Evolutionary conservation across 148 eudicot species (phyloP).

Genomic region (Cornus florida): DNA sequence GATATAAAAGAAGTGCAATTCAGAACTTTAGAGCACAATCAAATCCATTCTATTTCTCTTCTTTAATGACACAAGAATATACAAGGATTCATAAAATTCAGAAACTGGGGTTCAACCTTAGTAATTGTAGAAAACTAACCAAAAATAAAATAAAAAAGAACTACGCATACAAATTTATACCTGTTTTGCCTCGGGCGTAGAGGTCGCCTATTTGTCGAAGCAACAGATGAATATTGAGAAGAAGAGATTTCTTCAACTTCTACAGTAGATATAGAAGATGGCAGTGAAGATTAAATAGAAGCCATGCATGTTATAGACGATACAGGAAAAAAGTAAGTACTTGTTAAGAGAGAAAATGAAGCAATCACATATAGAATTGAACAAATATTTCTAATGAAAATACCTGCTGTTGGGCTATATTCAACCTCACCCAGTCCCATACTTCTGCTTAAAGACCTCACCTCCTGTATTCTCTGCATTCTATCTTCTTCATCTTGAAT

Average conservation of each 20-base stretch:
- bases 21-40: not conserved
- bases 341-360: not conserved
- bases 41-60: not conserved
- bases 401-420: conserved; percentile 56
- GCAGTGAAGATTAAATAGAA: conserved; percentile 8
- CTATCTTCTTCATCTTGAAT: conserved; percentile 82
- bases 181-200: conserved; percentile 62
- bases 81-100: not conserved
- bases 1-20: not conserved
- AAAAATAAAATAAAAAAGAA: not conserved
- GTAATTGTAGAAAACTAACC: not conserved
- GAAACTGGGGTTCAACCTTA: not conserved
- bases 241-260: conserved; percentile 61
- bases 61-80: not conserved
- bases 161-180: conserved; percentile 27
- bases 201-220: conserved; percentile 46
- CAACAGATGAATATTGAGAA: conserved; percentile 39
- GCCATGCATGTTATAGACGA: not conserved
- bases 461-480: conserved; percentile 48
- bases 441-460: conserved; percentile 43
- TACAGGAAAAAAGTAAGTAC: not conserved
- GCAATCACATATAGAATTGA: not conserved
- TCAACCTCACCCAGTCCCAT: conserved; percentile 44
- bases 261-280: conserved; percentile 29
- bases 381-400: not conserved